A percentile compares a stretch with the other conserved stretches of the same genome.
phyloP scores from a whole-genome alignment of 1,139 yeast species.

The Nadsonia commutata region DNA sequence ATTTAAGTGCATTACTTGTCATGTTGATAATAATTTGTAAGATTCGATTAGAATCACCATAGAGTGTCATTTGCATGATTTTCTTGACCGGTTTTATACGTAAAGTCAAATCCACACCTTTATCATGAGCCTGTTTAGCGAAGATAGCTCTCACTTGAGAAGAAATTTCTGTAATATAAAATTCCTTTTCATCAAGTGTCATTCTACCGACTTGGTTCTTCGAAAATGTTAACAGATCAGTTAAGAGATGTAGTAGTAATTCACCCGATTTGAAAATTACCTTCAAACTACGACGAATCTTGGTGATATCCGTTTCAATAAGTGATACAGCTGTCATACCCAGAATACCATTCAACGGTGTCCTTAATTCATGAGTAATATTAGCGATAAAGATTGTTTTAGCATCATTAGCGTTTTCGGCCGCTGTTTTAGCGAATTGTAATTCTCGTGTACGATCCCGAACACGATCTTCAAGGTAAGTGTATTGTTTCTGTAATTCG shows the following conservation, averaged over 20 bases:
- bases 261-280: slow-evolving; percentile 83
- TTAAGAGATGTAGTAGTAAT: slow-evolving; percentile 66
- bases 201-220: slow-evolving; percentile 76
- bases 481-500: slow-evolving; percentile 70
- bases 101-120: slow-evolving; percentile 47
- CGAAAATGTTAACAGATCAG: slow-evolving; percentile 78
- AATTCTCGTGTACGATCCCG: slow-evolving; percentile 73
- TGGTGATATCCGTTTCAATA: slow-evolving; percentile 58
- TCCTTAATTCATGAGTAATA: slow-evolving; percentile 86
- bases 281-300: slow-evolving; percentile 54
- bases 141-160: slow-evolving; percentile 68
- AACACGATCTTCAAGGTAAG: slow-evolving; percentile 81
- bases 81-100: slow-evolving; percentile 34
- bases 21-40: slow-evolving; percentile 79
- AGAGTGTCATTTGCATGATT: slow-evolving; percentile 33
- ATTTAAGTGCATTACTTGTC: slow-evolving; percentile 75
- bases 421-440: slow-evolving; percentile 77
- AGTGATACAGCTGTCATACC: slow-evolving; percentile 93
- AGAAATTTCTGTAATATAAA: slow-evolving; percentile 53
- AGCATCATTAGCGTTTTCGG: slow-evolving; percentile 90
- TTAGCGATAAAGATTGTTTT: slow-evolving; percentile 94
- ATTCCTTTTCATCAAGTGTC: slow-evolving; percentile 68
- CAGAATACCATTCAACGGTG: slow-evolving; percentile 88
- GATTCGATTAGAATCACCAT: slow-evolving; percentile 78
- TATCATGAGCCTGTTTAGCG: slow-evolving; percentile 61